Evolutionary conservation across 2,329 filamentous ascomycete genomes (phyloP).

Genomic region (Stylonectria norvegica): DNA sequence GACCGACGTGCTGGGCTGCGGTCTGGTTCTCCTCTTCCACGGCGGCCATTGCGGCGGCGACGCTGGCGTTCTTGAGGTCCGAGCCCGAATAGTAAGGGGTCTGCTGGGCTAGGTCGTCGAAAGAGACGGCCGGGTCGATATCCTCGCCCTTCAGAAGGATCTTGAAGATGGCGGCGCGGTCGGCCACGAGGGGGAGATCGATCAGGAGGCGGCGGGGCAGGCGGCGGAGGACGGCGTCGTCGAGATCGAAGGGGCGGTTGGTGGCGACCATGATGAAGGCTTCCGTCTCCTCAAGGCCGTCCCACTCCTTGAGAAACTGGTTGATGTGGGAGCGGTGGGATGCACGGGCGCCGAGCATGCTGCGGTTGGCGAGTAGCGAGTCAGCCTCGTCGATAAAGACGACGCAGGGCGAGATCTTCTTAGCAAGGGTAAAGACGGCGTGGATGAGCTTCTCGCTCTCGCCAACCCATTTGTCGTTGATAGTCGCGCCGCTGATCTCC

Average conservation of each 20-base stretch:
- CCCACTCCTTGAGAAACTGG: constrained; percentile 95
- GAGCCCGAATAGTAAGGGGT: constrained; percentile 80
- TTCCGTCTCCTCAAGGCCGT: constrained; percentile 76
- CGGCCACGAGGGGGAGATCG: constrained; percentile 65
- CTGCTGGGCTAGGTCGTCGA: constrained; percentile 59
- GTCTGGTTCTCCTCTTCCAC: constrained; percentile 66
- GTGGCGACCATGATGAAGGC: constrained; percentile 99
- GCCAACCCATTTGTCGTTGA: constrained; percentile 95
- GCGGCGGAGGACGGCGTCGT: constrained; percentile 78
- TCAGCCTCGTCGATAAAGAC: constrained; percentile 98
- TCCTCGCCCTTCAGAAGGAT: constrained; percentile 69
- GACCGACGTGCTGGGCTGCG: constrained; percentile 36
- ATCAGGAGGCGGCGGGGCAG: constrained; percentile 70
- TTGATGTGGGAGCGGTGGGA: constrained; percentile 89
- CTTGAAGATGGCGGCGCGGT: constrained; percentile 64
- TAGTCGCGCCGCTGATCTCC: constrained; percentile 83
- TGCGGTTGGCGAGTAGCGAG: constrained; percentile 78
- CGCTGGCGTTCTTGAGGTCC: constrained; percentile 78
- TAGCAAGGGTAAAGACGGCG: constrained; percentile 85
- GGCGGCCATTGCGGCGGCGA: constrained; percentile 74
- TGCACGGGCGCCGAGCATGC: constrained; percentile 60
- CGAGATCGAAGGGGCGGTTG: constrained; percentile 91
- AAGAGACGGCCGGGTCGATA: constrained; percentile 57
- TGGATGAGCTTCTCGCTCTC: constrained; percentile 95
- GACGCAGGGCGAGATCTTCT: constrained; percentile 86